These are phyloP conservation scores for Zalaria obscura DNA, from an alignment of 2,329 filamentous ascomycete genomes.

Conservation along the genomic window DNA sequence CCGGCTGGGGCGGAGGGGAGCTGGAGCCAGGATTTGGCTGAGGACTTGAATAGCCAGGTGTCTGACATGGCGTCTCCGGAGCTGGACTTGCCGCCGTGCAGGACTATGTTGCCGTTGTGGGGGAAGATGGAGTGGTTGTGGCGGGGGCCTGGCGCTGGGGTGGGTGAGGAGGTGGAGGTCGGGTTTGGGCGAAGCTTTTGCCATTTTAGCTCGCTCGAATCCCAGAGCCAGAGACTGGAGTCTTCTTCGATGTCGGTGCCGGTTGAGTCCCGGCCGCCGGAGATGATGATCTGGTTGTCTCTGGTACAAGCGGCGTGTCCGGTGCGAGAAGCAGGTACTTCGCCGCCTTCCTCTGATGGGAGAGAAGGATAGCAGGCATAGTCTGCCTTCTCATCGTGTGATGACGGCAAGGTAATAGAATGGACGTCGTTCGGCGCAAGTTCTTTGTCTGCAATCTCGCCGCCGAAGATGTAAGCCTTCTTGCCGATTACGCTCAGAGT, in stretches of 20 bases:
- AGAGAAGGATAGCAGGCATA: slow-evolving; percentile 29
- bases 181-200: slow-evolving; percentile 8
- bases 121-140: slow-evolving; percentile 37
- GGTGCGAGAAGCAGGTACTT: slow-evolving; percentile 20
- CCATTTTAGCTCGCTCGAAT: slow-evolving; percentile 9
- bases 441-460: slow-evolving; percentile 19
- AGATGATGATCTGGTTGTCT: slow-evolving; percentile 24
- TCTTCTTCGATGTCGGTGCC: slow-evolving; percentile 20
- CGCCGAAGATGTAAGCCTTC: slow-evolving; percentile 32
- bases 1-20: slow-evolving; percentile 25
- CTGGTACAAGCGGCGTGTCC: slow-evolving; percentile 26
- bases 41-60: slow-evolving; percentile 65
- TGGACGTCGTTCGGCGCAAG: slow-evolving; percentile 29
- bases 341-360: slow-evolving; percentile 14
- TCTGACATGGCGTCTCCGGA: slow-evolving; percentile 50
- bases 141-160: slow-evolving; percentile 14
- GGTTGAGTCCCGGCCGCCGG: slow-evolving; percentile 21
- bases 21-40: slow-evolving; percentile 49
- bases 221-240: slow-evolving; percentile 27
- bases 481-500: slow-evolving; percentile 24
- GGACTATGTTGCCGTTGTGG: slow-evolving; percentile 53
- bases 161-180: slow-evolving; percentile 8
- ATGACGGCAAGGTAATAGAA: slow-evolving; percentile 19
- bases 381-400: slow-evolving; percentile 19
- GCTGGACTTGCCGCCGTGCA: slow-evolving; percentile 64